phyloP scores from a whole-genome alignment of 176 grass and related monocot species.

The Carex kokanica region DNA sequence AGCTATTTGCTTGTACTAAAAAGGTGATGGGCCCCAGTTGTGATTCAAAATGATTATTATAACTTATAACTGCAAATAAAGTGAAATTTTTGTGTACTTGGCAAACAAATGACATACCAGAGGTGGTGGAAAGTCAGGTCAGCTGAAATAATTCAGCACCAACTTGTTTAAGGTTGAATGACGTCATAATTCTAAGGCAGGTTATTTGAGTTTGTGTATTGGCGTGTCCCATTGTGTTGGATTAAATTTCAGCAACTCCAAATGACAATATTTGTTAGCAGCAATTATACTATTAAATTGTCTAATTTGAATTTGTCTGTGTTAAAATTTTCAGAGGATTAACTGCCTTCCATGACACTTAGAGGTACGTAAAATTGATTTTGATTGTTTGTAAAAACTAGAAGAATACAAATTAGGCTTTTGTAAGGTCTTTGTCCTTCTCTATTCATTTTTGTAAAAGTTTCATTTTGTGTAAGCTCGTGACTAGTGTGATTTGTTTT shows the following conservation, averaged over 20 bases:
- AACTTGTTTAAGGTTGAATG: background rate
- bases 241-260: background rate
- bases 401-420: slow-evolving; percentile 5
- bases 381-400: slow-evolving; percentile 22
- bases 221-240: background rate
- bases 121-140: background rate
- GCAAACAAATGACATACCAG: background rate
- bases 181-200: background rate
- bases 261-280: background rate
- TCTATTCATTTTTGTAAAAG: background rate
- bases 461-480: slow-evolving; percentile 4
- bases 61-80: slow-evolving; percentile 7
- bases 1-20: slow-evolving; percentile 7
- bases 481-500: background rate
- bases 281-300: slow-evolving; percentile 8
- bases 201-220: background rate
- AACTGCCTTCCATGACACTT: slow-evolving; percentile 63
- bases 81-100: background rate
- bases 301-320: slow-evolving; percentile 24
- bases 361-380: slow-evolving; percentile 34
- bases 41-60: slow-evolving; percentile 6
- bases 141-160: background rate
- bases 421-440: slow-evolving; percentile 3
- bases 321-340: slow-evolving; percentile 56
- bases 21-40: background rate